Base-by-base conservation (phyloP, 2,329 filamentous ascomycete genomes). In the Colletotrichum tropicale region DNA sequence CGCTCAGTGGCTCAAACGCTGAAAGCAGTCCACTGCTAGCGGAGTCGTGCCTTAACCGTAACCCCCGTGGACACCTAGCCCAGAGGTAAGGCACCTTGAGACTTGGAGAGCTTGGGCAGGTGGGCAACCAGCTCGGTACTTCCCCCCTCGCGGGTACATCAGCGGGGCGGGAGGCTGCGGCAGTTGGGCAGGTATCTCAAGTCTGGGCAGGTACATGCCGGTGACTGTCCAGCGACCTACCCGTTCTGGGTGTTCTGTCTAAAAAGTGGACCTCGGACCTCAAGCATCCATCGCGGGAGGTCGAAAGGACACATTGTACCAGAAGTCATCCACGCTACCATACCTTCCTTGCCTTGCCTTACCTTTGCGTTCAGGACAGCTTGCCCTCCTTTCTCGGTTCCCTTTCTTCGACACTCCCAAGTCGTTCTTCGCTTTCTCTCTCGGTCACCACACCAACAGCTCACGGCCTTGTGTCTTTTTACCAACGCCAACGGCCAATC, bases 281-380 rank as follows among this genome's bases (percentile, higher is more conserved):
- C 70, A 16, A 72, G 69, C 70, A 75, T 72, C 73, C 73, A 75
- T 75, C 73, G 64, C 70, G 70, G 58, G 64, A 68, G 73, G 70
- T 75, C 73, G 73, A 75, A 75, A 75, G 73, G 73, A 75, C 73
- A 75, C 73, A 75, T 75, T 75, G 73, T 75, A 68, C 70, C 73
- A 64, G 73, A 73, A 68, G 73, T 68, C 70, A 75, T 73, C 73
- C 70, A 72, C 62, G 73, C 43, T 52, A 60, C 56, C 69, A 62
- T 48, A 48, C 43, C 43, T 52, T 21, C 10, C 43, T 52, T 52
- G 43, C 43, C 43, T 52, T 52, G 6, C 43, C 43, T 52, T 52
- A 13, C 43, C 43, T 52, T 52, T 52, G 43, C 43, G 68, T 75
- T 68, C 70, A 68, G 70, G 73, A 70, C 73, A 75, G 34, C 70